Percentiles rank a stretch among this genome's conserved stretches.
phyloP scores from a whole-genome alignment of 1,139 yeast genomes.

The Candida tunisiensis region DNA sequence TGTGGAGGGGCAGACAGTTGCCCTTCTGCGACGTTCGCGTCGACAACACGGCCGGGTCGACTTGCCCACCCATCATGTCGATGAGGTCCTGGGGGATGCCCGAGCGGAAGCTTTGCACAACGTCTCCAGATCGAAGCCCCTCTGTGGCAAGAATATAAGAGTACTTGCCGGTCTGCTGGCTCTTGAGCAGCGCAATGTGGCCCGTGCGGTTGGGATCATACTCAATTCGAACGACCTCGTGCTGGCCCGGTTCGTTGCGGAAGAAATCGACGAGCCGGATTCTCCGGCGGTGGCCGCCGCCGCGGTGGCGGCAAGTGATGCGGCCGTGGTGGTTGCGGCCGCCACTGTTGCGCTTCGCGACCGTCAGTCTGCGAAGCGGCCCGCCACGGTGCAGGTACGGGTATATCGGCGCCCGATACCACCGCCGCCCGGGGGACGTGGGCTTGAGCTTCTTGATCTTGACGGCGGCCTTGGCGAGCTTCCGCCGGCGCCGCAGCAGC shows the following conservation, averaged over 20 bases:
- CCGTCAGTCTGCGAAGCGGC: slow-evolving; percentile 64
- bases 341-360: slow-evolving; percentile 53
- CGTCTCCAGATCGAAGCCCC: slow-evolving; percentile 86
- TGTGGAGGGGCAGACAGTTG: slow-evolving; percentile 77
- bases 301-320: slow-evolving; percentile 86
- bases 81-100: slow-evolving; percentile 75
- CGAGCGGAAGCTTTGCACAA: slow-evolving; percentile 70
- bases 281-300: slow-evolving; percentile 93
- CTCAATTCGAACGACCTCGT: slow-evolving; percentile 75
- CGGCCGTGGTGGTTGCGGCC: slow-evolving; percentile 88
- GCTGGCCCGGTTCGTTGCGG: slow-evolving; percentile 53
- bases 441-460: slow-evolving; percentile 64
- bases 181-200: slow-evolving; percentile 76
- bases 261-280: slow-evolving; percentile 66
- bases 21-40: slow-evolving; percentile 86
- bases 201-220: slow-evolving; percentile 93
- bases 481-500: slow-evolving; percentile 53
- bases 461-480: slow-evolving; percentile 52
- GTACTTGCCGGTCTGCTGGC: slow-evolving; percentile 40
- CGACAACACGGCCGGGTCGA: slow-evolving; percentile 84
- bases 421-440: slow-evolving; percentile 74
- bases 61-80: slow-evolving; percentile 64
- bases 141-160: slow-evolving; percentile 83
- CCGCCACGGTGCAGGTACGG: slow-evolving; percentile 76
- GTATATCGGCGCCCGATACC: slow-evolving; percentile 79